These are phyloP conservation scores for Cercophora scortea DNA, from an alignment of 495 filamentous ascomycete genomes.

Conservation along the genomic window DNA sequence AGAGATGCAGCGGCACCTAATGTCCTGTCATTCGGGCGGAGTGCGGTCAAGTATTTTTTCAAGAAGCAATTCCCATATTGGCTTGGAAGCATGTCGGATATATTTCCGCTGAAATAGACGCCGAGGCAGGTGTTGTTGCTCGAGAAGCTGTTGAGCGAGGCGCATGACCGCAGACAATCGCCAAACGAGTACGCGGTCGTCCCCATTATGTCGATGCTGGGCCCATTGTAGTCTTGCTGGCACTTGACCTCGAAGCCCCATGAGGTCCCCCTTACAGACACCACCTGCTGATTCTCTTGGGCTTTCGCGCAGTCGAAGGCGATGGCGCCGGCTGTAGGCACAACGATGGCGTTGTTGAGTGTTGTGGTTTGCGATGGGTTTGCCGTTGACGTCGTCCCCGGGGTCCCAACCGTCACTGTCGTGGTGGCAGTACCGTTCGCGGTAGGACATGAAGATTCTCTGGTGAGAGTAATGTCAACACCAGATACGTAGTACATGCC, in stretches of 20 bases:
- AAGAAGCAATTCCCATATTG: neutral
- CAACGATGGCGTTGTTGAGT: no score
- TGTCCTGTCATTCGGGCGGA: neutral
- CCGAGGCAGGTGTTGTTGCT: conserved; percentile 11
- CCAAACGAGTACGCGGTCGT: neutral
- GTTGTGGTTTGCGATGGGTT: no score
- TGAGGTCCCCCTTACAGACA: neutral
- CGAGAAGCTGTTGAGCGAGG: conserved; percentile 5
- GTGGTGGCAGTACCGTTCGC: neutral
- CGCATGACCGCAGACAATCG: conserved; percentile 3
- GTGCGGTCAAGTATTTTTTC: neutral
- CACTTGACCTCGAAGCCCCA: neutral
- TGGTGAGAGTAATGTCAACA: neutral
- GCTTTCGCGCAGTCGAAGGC: conserved; percentile 8
- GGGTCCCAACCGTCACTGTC: neutral
- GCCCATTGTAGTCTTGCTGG: neutral
- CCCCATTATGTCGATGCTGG: neutral
- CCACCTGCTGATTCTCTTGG: neutral
- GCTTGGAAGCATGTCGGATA: conserved; percentile 3
- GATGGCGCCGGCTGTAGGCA: neutral
- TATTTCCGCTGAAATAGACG: conserved; percentile 7
- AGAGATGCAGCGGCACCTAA: neutral
- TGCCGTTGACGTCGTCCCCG: no score
- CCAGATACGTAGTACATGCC: neutral
- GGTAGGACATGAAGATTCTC: neutral